Evolutionary conservation across 768 basidiomycete species (phyloP).

Genomic region (Pisolithus orientalis): DNA sequence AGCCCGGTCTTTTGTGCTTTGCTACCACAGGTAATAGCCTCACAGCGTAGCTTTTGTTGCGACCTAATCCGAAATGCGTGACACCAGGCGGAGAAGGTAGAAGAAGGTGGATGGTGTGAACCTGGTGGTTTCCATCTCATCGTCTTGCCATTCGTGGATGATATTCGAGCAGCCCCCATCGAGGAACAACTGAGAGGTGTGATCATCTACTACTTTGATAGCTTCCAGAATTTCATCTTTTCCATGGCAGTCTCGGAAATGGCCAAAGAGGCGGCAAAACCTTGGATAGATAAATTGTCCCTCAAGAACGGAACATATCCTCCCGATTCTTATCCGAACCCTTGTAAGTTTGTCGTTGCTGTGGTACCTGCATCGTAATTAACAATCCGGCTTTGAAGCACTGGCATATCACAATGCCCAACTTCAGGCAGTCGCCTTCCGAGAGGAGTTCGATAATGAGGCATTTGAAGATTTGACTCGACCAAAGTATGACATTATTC

Average conservation of each 20-base stretch:
- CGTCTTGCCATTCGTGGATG: constrained; percentile 91
- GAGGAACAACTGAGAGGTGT: constrained; percentile 59
- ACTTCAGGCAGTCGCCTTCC: constrained; percentile 87
- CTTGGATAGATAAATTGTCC: constrained; percentile 73
- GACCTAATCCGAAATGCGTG: neutral
- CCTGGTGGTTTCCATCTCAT: constrained; percentile 93
- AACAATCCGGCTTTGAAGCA: constrained; percentile 36
- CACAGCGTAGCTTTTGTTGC: neutral
- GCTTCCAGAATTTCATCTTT: neutral
- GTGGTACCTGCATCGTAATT: neutral
- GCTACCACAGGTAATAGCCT: constrained; percentile 66
- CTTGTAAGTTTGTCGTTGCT: constrained; percentile 47
- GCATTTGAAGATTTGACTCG: constrained; percentile 77
- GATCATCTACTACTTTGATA: neutral
- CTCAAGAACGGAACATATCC: constrained; percentile 76
- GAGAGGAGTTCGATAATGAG: constrained; percentile 77
- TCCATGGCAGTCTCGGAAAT: constrained; percentile 54
- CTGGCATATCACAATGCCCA: constrained; percentile 86
- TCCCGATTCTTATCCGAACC: constrained; percentile 89
- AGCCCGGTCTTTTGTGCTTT: constrained; percentile 78
- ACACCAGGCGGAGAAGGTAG: constrained; percentile 58
- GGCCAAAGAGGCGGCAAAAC: constrained; percentile 57
- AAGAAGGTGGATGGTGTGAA: constrained; percentile 69
- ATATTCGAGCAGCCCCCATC: constrained; percentile 76
- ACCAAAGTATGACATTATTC: constrained; percentile 73